Conservation (phyloP, 352 stramenopile species). For the Pythium myriotylum region DNA sequence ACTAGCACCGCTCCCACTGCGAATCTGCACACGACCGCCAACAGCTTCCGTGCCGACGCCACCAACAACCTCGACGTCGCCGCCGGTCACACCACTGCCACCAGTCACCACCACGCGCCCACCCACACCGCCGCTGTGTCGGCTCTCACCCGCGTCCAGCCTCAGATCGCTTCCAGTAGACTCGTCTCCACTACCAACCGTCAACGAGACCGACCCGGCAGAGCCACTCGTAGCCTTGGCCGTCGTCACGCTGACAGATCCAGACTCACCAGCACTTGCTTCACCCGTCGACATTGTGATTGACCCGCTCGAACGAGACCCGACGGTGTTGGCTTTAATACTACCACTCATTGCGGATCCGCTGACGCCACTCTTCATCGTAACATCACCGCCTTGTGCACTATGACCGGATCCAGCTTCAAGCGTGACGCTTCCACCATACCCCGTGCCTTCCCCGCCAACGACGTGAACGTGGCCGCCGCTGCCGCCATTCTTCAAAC, state of each 20-base stretch:
- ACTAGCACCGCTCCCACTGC: constrained; percentile 18
- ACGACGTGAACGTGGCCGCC: not conserved
- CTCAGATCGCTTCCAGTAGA: not conserved
- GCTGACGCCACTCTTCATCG: constrained; percentile 1
- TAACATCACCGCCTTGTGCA: not conserved
- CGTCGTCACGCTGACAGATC: not conserved
- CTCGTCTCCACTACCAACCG: not conserved
- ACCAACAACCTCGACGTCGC: constrained; percentile 3
- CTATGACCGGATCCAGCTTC: constrained; percentile 6
- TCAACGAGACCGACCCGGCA: not conserved
- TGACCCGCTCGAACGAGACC: too few relatives aligned
- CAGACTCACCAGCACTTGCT: not conserved
- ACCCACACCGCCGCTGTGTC: too few relatives aligned
- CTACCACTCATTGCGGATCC: not conserved
- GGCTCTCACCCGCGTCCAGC: not conserved
- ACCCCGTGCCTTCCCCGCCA: constrained; percentile 13
- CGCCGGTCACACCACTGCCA: not conserved
- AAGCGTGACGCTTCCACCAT: constrained; percentile 21
- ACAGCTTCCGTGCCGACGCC: not conserved
- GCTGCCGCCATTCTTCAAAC: not conserved
- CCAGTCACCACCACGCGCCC: too few relatives aligned
- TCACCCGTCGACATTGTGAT: not conserved
- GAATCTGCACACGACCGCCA: constrained; percentile 10
- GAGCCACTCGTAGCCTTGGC: not conserved
- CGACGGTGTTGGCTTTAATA: not conserved